Conservation (phyloP, 345 rosid genomes). For the Citrus cavaleriei region DNA sequence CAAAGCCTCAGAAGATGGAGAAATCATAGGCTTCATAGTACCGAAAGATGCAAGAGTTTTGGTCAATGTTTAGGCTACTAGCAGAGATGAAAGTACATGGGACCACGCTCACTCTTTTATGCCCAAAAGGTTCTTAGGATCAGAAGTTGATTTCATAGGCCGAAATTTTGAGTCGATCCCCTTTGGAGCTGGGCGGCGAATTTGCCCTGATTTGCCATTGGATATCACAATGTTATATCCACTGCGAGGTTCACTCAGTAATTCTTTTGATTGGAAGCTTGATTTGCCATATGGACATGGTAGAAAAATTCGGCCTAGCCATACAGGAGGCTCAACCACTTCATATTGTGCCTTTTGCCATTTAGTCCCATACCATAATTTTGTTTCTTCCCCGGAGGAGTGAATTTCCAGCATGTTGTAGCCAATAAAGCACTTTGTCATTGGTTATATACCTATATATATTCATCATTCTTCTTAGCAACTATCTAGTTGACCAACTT, state of each 20-base stretch:
- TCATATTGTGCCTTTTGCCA: slow-evolving; percentile 18
- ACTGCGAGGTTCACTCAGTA: slow-evolving; percentile 34
- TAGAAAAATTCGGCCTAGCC: slow-evolving; percentile 32
- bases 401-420: too few species aligned
- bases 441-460: too few species aligned
- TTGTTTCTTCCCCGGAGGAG: too few species aligned
- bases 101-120: too few species aligned
- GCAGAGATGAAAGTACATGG: too few species aligned
- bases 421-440: too few species aligned
- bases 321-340: slow-evolving; percentile 34
- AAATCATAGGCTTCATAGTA: too few species aligned
- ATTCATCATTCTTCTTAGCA: too few species aligned
- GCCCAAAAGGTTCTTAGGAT: background rate
- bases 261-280: slow-evolving; percentile 41
- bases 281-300: slow-evolving; percentile 27
- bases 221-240: slow-evolving; percentile 36
- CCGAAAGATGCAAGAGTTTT: too few species aligned
- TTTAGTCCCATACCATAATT: background rate
- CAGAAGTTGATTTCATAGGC: slow-evolving; percentile 22
- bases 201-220: slow-evolving; percentile 42
- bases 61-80: too few species aligned
- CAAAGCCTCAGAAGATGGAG: too few species aligned
- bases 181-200: slow-evolving; percentile 41
- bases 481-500: too few species aligned
- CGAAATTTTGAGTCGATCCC: slow-evolving; percentile 26